Percentiles rank a stretch among this genome's conserved stretches.
These are phyloP conservation scores for Solanum medicagineum DNA, from an alignment of 257 asterid genomes.

Conservation along the genomic window DNA sequence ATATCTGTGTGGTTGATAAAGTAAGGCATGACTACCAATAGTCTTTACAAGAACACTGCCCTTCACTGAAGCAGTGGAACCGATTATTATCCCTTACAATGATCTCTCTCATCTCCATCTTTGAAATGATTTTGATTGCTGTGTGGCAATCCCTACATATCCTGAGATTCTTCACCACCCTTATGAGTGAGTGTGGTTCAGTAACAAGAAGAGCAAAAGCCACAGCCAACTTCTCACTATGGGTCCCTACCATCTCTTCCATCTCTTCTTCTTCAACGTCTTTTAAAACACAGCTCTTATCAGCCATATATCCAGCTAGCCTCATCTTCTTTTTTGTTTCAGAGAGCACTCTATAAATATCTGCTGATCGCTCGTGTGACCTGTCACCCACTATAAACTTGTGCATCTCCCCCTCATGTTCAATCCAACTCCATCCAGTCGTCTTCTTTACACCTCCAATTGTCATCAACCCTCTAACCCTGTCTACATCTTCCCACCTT, in stretches of 20 bases:
- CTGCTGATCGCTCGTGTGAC: slow-evolving; percentile 28
- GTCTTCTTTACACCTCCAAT: slow-evolving; percentile 27
- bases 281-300: slow-evolving; percentile 34
- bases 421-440: slow-evolving; percentile 57
- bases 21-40: slow-evolving; percentile 29
- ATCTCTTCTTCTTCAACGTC: slow-evolving; percentile 70
- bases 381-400: slow-evolving; percentile 35
- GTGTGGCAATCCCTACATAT: slow-evolving; percentile 61
- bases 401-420: slow-evolving; percentile 36
- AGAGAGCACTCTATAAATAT: slow-evolving; percentile 19
- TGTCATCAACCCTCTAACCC: slow-evolving; percentile 45
- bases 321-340: slow-evolving; percentile 30
- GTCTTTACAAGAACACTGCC: slow-evolving; percentile 62
- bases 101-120: slow-evolving; percentile 36
- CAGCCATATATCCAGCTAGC: slow-evolving; percentile 39
- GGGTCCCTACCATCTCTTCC: slow-evolving; percentile 53
- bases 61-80: slow-evolving; percentile 39
- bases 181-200: slow-evolving; percentile 26
- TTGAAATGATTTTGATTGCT: slow-evolving; percentile 47
- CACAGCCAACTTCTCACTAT: slow-evolving; percentile 55
- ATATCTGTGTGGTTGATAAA: neutral
- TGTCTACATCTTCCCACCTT: slow-evolving; percentile 50
- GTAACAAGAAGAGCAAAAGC: slow-evolving; percentile 42
- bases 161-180: slow-evolving; percentile 59
- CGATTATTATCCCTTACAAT: slow-evolving; percentile 57